Base-by-base conservation (phyloP, 2,329 filamentous ascomycete species). In the Epichloe elymi region DNA sequence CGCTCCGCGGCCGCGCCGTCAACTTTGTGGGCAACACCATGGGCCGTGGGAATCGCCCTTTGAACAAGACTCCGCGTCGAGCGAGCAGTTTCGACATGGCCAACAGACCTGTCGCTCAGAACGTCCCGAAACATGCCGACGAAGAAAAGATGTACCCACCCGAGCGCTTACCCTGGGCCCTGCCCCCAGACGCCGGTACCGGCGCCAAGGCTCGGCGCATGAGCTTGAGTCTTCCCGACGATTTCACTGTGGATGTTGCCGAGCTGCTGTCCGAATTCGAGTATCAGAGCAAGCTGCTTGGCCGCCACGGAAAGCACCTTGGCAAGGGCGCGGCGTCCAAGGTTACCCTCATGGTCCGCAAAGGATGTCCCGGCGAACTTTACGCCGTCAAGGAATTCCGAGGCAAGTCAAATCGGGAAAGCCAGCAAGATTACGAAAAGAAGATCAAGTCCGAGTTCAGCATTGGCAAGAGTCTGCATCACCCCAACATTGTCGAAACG, bases 381-480 rank as follows among this genome's bases (percentile, higher is more conserved):
- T 90, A 85, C 57, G 89, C 89, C 0, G 88, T 94, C 58, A 95
- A 95, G 69, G 86, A 93, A 61, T 95, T 94, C 65, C 81, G 88
- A 11, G 78, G 79, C 56, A 85, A 86, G 65, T 81, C 81, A 37
- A 74, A 76, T 36, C 74, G 76, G 40, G 88, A 95, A 63, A 81
- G 78, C 10, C 73, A 79, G 55, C 76, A 80, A 33, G 86, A 93
- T 48, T 94, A 94, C 65, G 79, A 86, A 57, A 84, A 88, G 67
- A 93, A 94, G 72, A 86, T 95, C 71, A 94, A 91, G 67, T 90
- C 86, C 1, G 89, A 95, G 64, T 95, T 82, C 69, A 88, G 83
- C 65, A 89, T 95, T 57, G 86, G 86, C 54, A 90, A 90, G 71
- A 88, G 85, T 57, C 70, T 90, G 54, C 80, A 88, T 60, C 88